Evolutionary conservation across 768 basidiomycete species (phyloP).

Genomic region (Mycena maculata): DNA sequence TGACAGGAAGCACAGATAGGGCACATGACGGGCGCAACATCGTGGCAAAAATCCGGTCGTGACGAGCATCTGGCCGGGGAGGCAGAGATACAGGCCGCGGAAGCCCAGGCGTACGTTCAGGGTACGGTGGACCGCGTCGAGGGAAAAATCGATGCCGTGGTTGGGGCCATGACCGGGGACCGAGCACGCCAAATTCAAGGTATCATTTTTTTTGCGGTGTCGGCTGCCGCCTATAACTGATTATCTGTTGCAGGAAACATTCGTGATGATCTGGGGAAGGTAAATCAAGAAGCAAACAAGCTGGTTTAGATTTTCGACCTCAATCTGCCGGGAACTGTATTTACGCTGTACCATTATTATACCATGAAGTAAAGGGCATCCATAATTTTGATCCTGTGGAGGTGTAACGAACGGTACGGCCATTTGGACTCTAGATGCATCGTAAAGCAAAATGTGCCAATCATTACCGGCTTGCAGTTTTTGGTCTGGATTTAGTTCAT

Average conservation of each 20-base stretch:
- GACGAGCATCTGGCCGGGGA: conserved; percentile 45
- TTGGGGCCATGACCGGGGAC: conserved; percentile 67
- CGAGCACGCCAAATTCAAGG: conserved; percentile 51
- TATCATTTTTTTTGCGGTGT: not conserved
- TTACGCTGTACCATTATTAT: not conserved
- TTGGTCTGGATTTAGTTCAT: too few relatives aligned
- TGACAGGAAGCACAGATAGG: conserved; percentile 19
- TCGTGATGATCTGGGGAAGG: conserved; percentile 24
- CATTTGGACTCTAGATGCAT: too few relatives aligned
- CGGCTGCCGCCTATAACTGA: too few relatives aligned
- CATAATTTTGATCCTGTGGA: too few relatives aligned
- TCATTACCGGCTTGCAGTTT: too few relatives aligned
- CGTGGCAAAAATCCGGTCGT: conserved; percentile 29
- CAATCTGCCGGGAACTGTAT: not conserved
- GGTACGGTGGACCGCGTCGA: conserved; percentile 57
- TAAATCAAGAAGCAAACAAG: conserved; percentile 24
- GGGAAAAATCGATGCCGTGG: conserved; percentile 63
- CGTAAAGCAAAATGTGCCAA: too few relatives aligned
- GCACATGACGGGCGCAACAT: conserved; percentile 24
- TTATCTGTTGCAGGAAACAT: not conserved
- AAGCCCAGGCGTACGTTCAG: conserved; percentile 60
- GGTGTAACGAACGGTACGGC: too few relatives aligned
- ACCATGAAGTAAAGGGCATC: not conserved
- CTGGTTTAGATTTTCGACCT: not conserved
- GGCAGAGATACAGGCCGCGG: conserved; percentile 58